Evolutionary conservation across 2,329 filamentous ascomycete species (phyloP).

Genomic region (Coniella lustricola): DNA sequence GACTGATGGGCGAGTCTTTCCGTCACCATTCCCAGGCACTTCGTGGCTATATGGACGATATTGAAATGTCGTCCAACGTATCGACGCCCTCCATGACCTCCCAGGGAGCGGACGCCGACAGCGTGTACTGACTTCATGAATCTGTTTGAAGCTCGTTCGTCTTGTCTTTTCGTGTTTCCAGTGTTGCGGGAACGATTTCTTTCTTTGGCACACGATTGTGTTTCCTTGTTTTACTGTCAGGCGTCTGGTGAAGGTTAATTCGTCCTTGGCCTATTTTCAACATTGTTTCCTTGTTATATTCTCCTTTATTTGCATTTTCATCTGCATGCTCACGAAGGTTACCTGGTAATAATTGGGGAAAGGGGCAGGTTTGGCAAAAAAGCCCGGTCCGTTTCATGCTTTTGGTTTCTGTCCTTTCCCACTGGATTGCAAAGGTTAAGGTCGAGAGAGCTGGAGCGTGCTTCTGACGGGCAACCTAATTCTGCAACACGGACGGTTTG

Average conservation of each 20-base stretch:
- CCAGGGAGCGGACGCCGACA: slow-evolving; percentile 63
- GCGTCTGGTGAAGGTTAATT: slow-evolving; percentile 15
- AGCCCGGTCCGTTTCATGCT: slow-evolving; percentile 24
- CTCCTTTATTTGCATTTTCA: slow-evolving; percentile 19
- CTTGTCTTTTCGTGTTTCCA: slow-evolving; percentile 30
- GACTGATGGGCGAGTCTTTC: slow-evolving; percentile 97
- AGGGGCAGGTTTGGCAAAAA: slow-evolving; percentile 32
- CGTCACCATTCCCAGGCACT: slow-evolving; percentile 93
- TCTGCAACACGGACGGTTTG: slow-evolving; percentile 31
- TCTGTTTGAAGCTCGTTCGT: slow-evolving; percentile 43
- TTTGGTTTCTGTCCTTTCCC: slow-evolving; percentile 21
- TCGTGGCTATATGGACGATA: slow-evolving; percentile 85
- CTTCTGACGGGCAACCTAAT: slow-evolving; percentile 35
- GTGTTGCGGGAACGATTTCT: slow-evolving; percentile 19
- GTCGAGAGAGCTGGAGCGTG: slow-evolving; percentile 20
- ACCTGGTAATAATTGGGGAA: slow-evolving; percentile 35
- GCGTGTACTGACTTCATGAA: slow-evolving; percentile 53
- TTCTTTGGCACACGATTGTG: slow-evolving; percentile 34
- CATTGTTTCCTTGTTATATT: slow-evolving; percentile 19
- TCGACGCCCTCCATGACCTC: slow-evolving; percentile 67
- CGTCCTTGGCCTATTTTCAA: slow-evolving; percentile 17
- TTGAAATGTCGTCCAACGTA: slow-evolving; percentile 61
- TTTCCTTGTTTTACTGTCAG: slow-evolving; percentile 24
- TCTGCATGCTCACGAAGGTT: slow-evolving; percentile 29
- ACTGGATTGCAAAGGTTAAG: slow-evolving; percentile 22